Conservation (phyloP, 192 early-diverging fungal genomes). For the Coemansia aciculifera region DNA sequence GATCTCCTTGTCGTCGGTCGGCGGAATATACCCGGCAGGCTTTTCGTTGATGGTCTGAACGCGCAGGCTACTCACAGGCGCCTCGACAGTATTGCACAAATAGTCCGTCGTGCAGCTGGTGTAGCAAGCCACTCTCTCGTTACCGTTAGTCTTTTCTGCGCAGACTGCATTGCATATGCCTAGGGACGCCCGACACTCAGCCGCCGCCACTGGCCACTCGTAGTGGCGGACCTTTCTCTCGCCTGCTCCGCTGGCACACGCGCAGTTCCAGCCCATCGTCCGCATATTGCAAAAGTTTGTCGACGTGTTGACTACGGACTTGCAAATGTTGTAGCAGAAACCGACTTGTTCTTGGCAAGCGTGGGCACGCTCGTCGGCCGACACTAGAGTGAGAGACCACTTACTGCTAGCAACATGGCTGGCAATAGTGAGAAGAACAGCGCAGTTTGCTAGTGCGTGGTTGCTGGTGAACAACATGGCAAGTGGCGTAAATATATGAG, state of each 20-base stretch:
- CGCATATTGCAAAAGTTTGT: slow-evolving; percentile 54
- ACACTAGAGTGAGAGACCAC: slow-evolving; percentile 43
- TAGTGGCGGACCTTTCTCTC: slow-evolving; percentile 27
- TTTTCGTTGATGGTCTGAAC: slow-evolving; percentile 34
- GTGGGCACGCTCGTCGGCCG: slow-evolving; percentile 44
- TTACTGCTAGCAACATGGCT: slow-evolving; percentile 19
- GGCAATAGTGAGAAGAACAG: background rate
- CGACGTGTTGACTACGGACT: slow-evolving; percentile 31
- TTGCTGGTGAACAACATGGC: background rate
- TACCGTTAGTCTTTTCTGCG: slow-evolving; percentile 13
- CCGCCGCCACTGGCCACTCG: slow-evolving; percentile 45
- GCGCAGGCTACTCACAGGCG: slow-evolving; percentile 43
- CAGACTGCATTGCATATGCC: slow-evolving; percentile 32
- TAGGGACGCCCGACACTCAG: slow-evolving; percentile 49
- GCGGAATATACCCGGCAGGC: slow-evolving; percentile 44
- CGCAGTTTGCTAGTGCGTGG: slow-evolving; percentile 1
- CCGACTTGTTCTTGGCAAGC: slow-evolving; percentile 52
- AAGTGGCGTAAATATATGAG: background rate
- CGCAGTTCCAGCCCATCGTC: slow-evolving; percentile 56
- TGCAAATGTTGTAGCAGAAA: slow-evolving; percentile 52
- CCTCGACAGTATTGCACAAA: slow-evolving; percentile 39
- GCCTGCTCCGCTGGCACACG: slow-evolving; percentile 21
- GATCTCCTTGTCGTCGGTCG: slow-evolving; percentile 40
- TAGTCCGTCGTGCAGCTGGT: slow-evolving; percentile 43
- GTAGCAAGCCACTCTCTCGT: slow-evolving; percentile 30